Conservation (phyloP, 2,329 filamentous ascomycete species). For the Alternaria consortialis region DNA sequence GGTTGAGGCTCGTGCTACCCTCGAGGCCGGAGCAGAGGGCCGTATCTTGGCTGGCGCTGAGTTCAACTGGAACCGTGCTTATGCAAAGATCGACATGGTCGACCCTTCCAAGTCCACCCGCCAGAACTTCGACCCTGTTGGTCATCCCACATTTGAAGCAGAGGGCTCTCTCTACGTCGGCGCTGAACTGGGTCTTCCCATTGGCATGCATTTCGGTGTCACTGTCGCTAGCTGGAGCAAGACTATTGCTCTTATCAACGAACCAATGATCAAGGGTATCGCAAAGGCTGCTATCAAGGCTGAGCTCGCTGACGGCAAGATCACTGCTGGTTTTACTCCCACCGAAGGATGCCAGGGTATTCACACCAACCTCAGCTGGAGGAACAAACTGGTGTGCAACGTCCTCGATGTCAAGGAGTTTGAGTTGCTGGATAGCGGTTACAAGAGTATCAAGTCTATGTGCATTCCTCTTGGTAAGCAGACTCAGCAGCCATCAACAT, state of each 20-base stretch:
- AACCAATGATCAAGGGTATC: conserved; percentile 9
- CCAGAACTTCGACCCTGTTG: conserved; percentile 3
- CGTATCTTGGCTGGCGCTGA: conserved; percentile 5
- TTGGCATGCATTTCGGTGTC: conserved; percentile 6
- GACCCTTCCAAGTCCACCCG: conserved; percentile 4
- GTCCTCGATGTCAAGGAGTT: conserved; percentile 6
- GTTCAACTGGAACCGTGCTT: conserved; percentile 8
- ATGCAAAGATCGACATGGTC: conserved; percentile 4
- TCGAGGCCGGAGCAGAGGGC: conserved; percentile 3
- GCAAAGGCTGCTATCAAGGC: conserved; percentile 4
- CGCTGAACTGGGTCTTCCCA: conserved; percentile 3
- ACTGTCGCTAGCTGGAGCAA: conserved; percentile 1
- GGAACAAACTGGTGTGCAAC: neutral
- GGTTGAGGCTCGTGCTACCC: neutral
- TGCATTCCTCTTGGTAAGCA: conserved; percentile 5
- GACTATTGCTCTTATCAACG: conserved; percentile 3
- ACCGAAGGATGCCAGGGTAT: conserved; percentile 7
- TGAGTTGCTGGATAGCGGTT: neutral
- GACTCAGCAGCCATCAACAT: neutral
- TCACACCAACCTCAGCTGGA: conserved; percentile 6
- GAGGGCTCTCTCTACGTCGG: conserved; percentile 2
- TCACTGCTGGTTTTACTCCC: neutral
- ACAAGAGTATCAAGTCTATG: conserved; percentile 5
- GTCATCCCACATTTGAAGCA: conserved; percentile 1
- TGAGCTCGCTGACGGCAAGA: neutral